These are phyloP conservation scores for Senna siamea DNA, from an alignment of 306 rosid species.

Conservation along the genomic window DNA sequence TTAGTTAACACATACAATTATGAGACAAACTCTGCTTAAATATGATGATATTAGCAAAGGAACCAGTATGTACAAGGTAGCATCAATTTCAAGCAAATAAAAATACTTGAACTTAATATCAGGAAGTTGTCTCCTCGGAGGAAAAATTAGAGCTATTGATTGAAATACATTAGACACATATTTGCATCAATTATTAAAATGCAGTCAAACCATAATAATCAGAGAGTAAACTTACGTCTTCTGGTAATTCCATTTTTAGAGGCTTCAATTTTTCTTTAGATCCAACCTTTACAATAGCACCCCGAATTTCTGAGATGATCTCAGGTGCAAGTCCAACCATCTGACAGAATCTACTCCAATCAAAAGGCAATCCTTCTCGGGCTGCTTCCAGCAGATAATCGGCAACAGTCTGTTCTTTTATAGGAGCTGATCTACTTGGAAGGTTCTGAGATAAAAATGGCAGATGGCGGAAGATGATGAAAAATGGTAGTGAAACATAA, in stretches of 20 bases:
- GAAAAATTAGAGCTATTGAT: background rate
- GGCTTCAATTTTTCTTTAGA: constrained; percentile 80
- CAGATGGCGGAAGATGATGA: constrained; percentile 18
- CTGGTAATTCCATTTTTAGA: constrained; percentile 80
- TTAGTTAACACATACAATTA: background rate
- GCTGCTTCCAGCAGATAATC: constrained; percentile 81
- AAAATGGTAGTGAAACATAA: constrained; percentile 17
- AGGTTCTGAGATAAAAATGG: constrained; percentile 52
- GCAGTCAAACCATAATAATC: constrained; percentile 18
- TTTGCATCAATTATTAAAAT: constrained; percentile 22
- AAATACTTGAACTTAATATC: background rate
- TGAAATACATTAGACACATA: background rate
- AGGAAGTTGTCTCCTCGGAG: background rate
- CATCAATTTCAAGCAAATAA: constrained; percentile 19
- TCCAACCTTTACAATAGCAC: constrained; percentile 78
- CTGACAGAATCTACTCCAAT: constrained; percentile 70
- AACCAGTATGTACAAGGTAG: constrained; percentile 16
- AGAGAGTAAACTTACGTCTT: constrained; percentile 63
- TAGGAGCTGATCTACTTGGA: constrained; percentile 81
- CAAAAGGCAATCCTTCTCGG: constrained; percentile 69
- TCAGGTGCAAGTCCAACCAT: constrained; percentile 58
- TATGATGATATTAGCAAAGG: too few species aligned
- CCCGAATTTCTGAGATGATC: constrained; percentile 54
- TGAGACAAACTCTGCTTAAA: background rate
- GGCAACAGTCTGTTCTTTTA: constrained; percentile 74